phyloP scores from a whole-genome alignment of 2,329 filamentous ascomycete species.

The Lachnellula suecica region DNA sequence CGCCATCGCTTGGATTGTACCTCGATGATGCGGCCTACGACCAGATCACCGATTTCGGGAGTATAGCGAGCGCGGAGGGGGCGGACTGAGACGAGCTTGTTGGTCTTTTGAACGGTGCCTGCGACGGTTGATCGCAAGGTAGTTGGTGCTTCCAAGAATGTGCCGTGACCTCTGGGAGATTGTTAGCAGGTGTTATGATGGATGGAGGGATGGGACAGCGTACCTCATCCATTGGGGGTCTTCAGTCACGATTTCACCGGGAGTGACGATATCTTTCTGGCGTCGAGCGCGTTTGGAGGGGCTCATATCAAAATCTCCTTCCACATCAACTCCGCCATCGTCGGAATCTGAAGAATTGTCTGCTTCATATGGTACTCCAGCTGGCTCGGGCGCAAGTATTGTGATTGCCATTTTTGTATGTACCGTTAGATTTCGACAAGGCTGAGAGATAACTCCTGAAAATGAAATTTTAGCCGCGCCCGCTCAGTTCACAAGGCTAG shows the following conservation, averaged over 20 bases:
- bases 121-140: constrained; percentile 88
- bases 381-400: constrained; percentile 32
- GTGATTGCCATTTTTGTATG: constrained; percentile 33
- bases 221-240: constrained; percentile 97
- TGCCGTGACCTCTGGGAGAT: constrained; percentile 78
- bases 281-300: constrained; percentile 40
- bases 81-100: constrained; percentile 91
- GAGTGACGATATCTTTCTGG: constrained; percentile 69
- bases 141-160: constrained; percentile 66
- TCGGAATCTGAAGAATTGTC: constrained; percentile 20
- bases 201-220: constrained; percentile 16
- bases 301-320: constrained; percentile 41
- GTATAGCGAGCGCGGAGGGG: constrained; percentile 90
- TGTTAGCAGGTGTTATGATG: constrained; percentile 17
- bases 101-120: constrained; percentile 87
- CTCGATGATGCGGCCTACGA: constrained; percentile 89
- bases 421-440: constrained; percentile 1
- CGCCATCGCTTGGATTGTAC: constrained; percentile 94
- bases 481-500: too few relatives aligned
- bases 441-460: too few relatives aligned
- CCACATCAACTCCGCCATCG: constrained; percentile 33
- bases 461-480: too few relatives aligned
- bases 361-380: constrained; percentile 15
- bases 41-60: constrained; percentile 93
- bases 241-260: constrained; percentile 82